Percentiles rank a stretch among this genome's conserved stretches.
Evolutionary conservation across 2,329 filamentous ascomycete genomes (phyloP).

Genomic region (Pyrenochaeta sp.): DNA sequence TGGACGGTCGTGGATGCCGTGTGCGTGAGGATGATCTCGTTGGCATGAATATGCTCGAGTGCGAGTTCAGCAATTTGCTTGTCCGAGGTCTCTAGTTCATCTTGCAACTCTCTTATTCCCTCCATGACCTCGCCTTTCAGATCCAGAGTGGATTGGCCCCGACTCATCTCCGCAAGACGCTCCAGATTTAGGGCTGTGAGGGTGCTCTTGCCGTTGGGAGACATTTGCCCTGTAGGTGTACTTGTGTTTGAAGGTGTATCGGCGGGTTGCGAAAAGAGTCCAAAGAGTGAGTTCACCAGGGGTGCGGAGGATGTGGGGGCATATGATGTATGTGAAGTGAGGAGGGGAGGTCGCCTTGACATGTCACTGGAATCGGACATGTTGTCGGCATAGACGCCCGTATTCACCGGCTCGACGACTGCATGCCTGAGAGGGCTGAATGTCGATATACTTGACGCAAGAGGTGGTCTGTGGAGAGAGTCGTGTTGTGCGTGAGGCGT

Average conservation of each 20-base stretch:
- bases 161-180: conserved; percentile 50
- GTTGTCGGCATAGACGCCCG: conserved; percentile 36
- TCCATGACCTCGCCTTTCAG: conserved; percentile 90
- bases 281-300: conserved; percentile 79
- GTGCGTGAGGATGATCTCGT: conserved; percentile 90
- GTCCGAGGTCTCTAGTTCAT: conserved; percentile 91
- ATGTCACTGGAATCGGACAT: conserved; percentile 46
- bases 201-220: conserved; percentile 55
- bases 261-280: conserved; percentile 77
- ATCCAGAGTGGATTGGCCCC: conserved; percentile 62
- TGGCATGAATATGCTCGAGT: conserved; percentile 90
- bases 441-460: conserved; percentile 54
- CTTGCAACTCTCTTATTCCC: conserved; percentile 93
- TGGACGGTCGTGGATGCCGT: conserved; percentile 87
- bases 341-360: conserved; percentile 64
- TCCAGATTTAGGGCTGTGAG: conserved; percentile 45
- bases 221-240: conserved; percentile 61
- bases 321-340: conserved; percentile 70
- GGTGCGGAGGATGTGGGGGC: conserved; percentile 61
- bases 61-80: conserved; percentile 90
- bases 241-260: conserved; percentile 53
- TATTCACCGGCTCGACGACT: conserved; percentile 43
- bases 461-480: conserved; percentile 43
- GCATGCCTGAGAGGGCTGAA: conserved; percentile 58
- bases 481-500: conserved; percentile 44